Evolutionary conservation across 164 flowering plant species (phyloP).

Genomic region (Tetracentron sinense): DNA sequence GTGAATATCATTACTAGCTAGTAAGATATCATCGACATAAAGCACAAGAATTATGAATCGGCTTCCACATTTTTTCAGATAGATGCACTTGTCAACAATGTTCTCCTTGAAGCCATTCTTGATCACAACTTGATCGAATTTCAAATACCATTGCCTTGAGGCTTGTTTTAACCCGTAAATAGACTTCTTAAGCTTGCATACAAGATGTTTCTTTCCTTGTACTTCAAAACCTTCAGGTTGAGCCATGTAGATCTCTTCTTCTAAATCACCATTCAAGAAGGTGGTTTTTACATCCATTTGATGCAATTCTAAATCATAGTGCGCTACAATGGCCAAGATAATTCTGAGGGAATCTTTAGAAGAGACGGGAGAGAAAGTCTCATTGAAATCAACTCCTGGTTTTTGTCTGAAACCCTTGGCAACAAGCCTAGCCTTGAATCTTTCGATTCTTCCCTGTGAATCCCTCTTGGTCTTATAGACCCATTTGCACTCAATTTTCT

Average conservation of each 20-base stretch:
- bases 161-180: too few relatives aligned
- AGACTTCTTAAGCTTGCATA: too few relatives aligned
- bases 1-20: not conserved
- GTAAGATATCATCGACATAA: constrained; percentile 7
- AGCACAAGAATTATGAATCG: not conserved
- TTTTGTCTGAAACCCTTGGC: not conserved
- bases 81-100: constrained; percentile 5
- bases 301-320: constrained; percentile 16
- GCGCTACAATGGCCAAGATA: constrained; percentile 11
- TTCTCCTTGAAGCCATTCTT: not conserved
- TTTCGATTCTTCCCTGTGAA: not conserved
- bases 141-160: constrained; percentile 3
- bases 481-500: not conserved
- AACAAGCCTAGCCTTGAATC: not conserved
- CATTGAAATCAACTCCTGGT: not conserved
- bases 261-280: constrained; percentile 2
- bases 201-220: not conserved
- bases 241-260: not conserved
- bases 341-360: constrained; percentile 6
- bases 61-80: constrained; percentile 3
- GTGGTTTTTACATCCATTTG: constrained; percentile 15
- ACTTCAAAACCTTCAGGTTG: constrained; percentile 5
- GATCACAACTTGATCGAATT: not conserved
- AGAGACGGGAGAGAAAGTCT: not conserved
- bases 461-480: not conserved